Percentiles rank a stretch among this genome's conserved stretches.
phyloP scores from a whole-genome alignment of 2,329 filamentous ascomycete genomes.

The Chlorencoelia australis region DNA sequence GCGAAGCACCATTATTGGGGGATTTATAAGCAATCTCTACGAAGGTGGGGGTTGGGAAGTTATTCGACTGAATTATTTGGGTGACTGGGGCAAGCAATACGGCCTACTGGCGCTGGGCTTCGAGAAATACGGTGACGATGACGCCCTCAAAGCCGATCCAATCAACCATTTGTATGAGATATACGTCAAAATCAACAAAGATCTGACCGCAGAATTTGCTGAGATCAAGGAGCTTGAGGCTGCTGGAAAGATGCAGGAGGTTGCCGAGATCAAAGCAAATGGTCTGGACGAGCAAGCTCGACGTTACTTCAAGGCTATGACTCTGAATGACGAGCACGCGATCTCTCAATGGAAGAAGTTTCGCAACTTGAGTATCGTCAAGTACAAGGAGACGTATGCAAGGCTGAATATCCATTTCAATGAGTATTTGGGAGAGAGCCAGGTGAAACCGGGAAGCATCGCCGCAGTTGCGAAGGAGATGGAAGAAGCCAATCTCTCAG shows the following conservation, averaged over 20 bases:
- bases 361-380: constrained; percentile 52
- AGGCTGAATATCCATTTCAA: constrained; percentile 56
- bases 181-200: constrained; percentile 53
- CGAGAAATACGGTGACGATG: constrained; percentile 45
- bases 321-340: constrained; percentile 48
- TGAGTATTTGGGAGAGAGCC: constrained; percentile 60
- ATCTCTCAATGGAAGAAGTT: constrained; percentile 53
- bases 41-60: constrained; percentile 6
- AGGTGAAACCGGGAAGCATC: constrained; percentile 48
- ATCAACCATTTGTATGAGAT: constrained; percentile 51
- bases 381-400: constrained; percentile 54
- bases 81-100: constrained; percentile 39
- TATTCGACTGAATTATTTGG: constrained; percentile 6
- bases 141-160: constrained; percentile 40
- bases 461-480: constrained; percentile 47
- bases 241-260: constrained; percentile 34
- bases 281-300: constrained; percentile 31
- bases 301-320: constrained; percentile 57
- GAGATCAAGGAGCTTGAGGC: background rate
- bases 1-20: constrained; percentile 57
- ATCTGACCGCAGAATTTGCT: constrained; percentile 43
- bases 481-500: constrained; percentile 48
- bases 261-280: constrained; percentile 40
- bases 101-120: constrained; percentile 53
- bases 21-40: constrained; percentile 21